Conservation (phyloP, 352 stramenopile species). For the Plasmopara muralis region DNA sequence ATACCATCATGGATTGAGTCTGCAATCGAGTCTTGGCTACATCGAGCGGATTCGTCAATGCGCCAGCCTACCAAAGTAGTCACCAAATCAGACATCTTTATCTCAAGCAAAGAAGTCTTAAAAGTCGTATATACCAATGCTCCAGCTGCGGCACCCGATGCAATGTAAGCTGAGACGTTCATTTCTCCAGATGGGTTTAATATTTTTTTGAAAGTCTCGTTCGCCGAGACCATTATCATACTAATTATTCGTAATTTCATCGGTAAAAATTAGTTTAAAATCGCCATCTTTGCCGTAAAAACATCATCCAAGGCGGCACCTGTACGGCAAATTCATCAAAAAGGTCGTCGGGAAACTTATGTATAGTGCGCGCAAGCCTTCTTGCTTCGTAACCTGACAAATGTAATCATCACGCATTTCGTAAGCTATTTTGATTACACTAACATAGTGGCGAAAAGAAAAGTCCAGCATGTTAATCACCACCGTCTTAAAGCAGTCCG, state of each 20-base stretch:
- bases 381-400: constrained; percentile 59
- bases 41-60: constrained; percentile 96
- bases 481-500: constrained; percentile 85
- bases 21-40: constrained; percentile 98
- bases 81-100: background rate
- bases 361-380: constrained; percentile 83
- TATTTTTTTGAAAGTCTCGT: constrained; percentile 96
- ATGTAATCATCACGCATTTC: background rate
- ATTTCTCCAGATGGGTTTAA: constrained; percentile 84
- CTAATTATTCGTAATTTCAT: constrained; percentile 26
- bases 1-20: constrained; percentile 83
- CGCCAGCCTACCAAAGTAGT: constrained; percentile 43
- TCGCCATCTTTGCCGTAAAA: background rate
- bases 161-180: constrained; percentile 88
- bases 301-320: constrained; percentile 19
- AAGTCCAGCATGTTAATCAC: constrained; percentile 21
- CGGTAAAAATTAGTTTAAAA: constrained; percentile 1
- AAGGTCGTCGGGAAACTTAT: constrained; percentile 97
- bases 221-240: constrained; percentile 97
- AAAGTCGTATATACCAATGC: constrained; percentile 65
- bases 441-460: constrained; percentile 5
- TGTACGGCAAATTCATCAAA: constrained; percentile 98
- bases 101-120: background rate
- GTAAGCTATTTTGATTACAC: background rate
- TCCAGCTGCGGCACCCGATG: constrained; percentile 90